Percentiles rank a stretch among this genome's conserved stretches.
phyloP scores from a whole-genome alignment of 106 monocot genomes.

The Dendrobium huoshanense region DNA sequence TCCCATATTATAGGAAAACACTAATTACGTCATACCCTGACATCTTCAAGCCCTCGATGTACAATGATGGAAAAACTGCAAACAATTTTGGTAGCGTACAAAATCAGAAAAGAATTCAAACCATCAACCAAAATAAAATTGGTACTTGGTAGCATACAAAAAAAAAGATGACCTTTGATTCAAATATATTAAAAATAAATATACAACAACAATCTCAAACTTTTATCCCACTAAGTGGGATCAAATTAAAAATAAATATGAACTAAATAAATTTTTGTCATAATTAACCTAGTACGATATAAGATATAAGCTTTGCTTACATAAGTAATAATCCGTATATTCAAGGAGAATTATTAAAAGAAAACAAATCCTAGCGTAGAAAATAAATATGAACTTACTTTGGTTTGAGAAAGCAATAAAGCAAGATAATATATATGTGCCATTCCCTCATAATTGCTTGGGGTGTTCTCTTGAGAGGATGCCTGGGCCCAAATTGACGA shows the following conservation, averaged over 20 bases:
- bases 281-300: background rate
- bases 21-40: background rate
- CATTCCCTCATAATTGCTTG: conserved; percentile 83
- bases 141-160: background rate
- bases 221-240: too few relatives aligned
- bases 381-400: conserved; percentile 39
- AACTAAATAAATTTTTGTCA: background rate
- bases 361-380: background rate
- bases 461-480: conserved; percentile 56
- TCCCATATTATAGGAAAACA: background rate
- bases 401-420: conserved; percentile 47
- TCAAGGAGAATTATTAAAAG: background rate
- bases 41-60: background rate
- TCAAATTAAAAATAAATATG: background rate
- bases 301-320: background rate
- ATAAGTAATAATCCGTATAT: background rate
- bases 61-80: background rate
- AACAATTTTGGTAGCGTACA: background rate
- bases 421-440: conserved; percentile 64
- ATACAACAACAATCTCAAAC: background rate
- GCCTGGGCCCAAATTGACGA: conserved; percentile 86
- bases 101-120: background rate
- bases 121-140: background rate
- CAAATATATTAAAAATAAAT: background rate
- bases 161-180: background rate